Base-by-base conservation (phyloP, 345 rosid genomes). In the Salix caprea region DNA sequence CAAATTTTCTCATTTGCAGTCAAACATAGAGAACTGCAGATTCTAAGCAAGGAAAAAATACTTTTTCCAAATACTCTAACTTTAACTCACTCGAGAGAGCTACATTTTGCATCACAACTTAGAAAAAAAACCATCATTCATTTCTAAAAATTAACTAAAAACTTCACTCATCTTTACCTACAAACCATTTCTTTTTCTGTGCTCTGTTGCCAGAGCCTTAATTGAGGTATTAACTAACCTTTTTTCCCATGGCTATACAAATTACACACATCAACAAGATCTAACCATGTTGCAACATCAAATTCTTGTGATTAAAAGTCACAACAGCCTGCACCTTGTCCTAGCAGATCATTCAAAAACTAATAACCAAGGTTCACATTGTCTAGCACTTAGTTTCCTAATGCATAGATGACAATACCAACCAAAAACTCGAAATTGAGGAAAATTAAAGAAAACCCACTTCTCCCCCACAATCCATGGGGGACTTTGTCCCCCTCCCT, bases 181-280 rank as follows among this genome's bases (percentile, higher is more conserved):
- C 24, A 56, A 56, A 23, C 84, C 79, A 84, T 72, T 76, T 83
- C 85, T 89, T 90, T 89, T 75, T 88, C 76, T 76, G 81, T 28
- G 30, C 30, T 28, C 30, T 28, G 30, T 28, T 28, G 0, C 1
- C 30, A 28, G 30, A 28, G 30, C 30, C 30, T 28, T 28, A 28
- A 28, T 28, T 28, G 30, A 28, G 28, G 30, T 28, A 28, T 28
- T 28, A 1, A 28, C 30, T 28, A 28, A 28, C 30, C 2, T 28
- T 28, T 28, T 28, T 28, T 28, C 30, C 30, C 30, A 28, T 28
- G 30, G 30, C 30, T 28, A 28, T 28, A 28, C 30, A 28, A 28
- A 28, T 1, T 28, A 1, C 30, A 28, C 1, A 28, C 30, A 28
- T 28, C 30, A 28, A 26, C 28, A 26, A 26, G 28, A 26, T 26